Evolutionary conservation across 768 basidiomycete genomes (phyloP).

Genomic region (Aureoboletus auriporus): DNA sequence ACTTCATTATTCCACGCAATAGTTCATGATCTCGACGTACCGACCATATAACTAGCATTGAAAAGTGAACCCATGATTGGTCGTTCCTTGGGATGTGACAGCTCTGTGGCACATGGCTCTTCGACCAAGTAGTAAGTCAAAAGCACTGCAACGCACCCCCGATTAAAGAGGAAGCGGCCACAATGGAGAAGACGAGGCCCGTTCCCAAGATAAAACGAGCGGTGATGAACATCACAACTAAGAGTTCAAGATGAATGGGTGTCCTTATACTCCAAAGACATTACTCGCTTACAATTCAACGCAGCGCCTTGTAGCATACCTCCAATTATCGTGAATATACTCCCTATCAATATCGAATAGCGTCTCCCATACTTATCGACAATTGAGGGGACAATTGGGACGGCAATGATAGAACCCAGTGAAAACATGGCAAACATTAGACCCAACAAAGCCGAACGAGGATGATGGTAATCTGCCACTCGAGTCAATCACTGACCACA

Average conservation of each 20-base stretch:
- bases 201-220: not conserved
- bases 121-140: not conserved
- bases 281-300: too few species aligned
- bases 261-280: constrained; percentile 14
- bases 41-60: not conserved
- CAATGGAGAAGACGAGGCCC: not conserved
- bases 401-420: not conserved
- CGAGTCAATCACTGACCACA: not conserved
- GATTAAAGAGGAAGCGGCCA: not conserved
- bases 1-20: too few species aligned
- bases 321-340: not conserved
- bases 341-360: not conserved
- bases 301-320: not conserved
- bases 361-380: not conserved
- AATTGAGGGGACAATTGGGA: not conserved
- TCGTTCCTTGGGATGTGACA: constrained; percentile 14
- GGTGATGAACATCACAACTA: not conserved
- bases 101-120: constrained; percentile 6
- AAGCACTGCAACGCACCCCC: not conserved
- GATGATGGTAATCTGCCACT: constrained; percentile 46
- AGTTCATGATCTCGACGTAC: not conserved
- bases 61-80: constrained; percentile 1
- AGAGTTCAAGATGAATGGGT: not conserved
- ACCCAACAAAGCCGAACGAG: constrained; percentile 39
- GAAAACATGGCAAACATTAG: not conserved